These are phyloP conservation scores for Myriosclerotinia scirpicola DNA, from an alignment of 2,329 filamentous ascomycete genomes.

Conservation along the genomic window DNA sequence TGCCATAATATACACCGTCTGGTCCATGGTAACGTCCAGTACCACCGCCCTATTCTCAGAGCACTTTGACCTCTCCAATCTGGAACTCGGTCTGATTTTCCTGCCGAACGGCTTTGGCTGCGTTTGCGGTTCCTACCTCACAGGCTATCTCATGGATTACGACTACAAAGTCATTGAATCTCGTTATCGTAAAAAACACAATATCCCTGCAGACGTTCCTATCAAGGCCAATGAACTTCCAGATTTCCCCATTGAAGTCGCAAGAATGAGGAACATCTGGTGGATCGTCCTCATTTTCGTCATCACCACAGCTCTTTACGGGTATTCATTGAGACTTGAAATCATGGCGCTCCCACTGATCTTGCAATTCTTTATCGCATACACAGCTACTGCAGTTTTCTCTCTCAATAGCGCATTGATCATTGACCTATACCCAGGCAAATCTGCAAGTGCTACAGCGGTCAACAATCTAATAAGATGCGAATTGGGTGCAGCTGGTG, in stretches of 20 bases:
- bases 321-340: background rate
- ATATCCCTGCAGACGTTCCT: conserved; percentile 36
- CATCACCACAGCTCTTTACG: conserved; percentile 42
- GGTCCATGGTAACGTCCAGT: conserved; percentile 34
- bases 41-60: conserved; percentile 44
- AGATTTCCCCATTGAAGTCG: conserved; percentile 46
- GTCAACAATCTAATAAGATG: conserved; percentile 27
- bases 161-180: conserved; percentile 43
- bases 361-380: conserved; percentile 31
- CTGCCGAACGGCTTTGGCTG: conserved; percentile 17
- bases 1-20: conserved; percentile 16
- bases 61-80: conserved; percentile 44
- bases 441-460: conserved; percentile 23
- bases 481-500: conserved; percentile 22
- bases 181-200: conserved; percentile 29
- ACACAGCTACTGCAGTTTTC: conserved; percentile 37
- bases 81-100: conserved; percentile 42
- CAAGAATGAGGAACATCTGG: conserved; percentile 41
- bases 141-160: conserved; percentile 45
- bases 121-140: conserved; percentile 43
- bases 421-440: conserved; percentile 27
- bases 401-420: conserved; percentile 27
- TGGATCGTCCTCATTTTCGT: conserved; percentile 44
- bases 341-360: conserved; percentile 26
- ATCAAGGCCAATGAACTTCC: conserved; percentile 38